Base-by-base conservation (phyloP, 106 monocot species). In the Dendrobium chrysotoxum region DNA sequence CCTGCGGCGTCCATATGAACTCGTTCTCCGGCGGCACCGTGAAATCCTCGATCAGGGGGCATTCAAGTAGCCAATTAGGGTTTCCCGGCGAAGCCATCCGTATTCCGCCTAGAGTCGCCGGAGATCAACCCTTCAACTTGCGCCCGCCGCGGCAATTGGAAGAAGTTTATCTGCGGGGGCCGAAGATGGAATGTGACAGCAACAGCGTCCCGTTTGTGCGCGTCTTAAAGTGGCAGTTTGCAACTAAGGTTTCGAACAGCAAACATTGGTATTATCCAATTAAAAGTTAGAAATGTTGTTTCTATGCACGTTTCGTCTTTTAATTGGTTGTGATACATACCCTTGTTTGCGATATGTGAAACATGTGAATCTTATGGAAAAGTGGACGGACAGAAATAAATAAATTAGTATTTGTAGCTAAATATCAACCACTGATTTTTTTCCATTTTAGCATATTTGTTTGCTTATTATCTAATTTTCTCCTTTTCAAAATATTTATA, bases 41-140 rank as follows among this genome's bases (percentile, higher is more conserved):
- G 74, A 74, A 74, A 42, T 74, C 74, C 41, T 74, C 74, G 39
- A 74, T 74, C 41, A 74, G 42, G 21, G 74, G 74, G 23, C 74
- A 74, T 42, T 74, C 74, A 74, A 74, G 26, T 2, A 74, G 41
- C 74, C 74, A 74, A 74, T 74, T 74, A 74, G 39, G 74, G 41
- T 74, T 74, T 74, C 41, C 74, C 40, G 74, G 74, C 3, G 40
- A 74, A n/a, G 20, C 40, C 74, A 74, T 74, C 70, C 4, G 35
- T 21, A 31, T 31, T 28, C 70, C 41, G 4, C 41, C 41, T 40
- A 5, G 20, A 74, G 40, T 74, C 11, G 20, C 74, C 74, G 74
- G 74, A 17, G 74, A 74, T 40, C 41, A 31, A 35, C 30, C 4
- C 31, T 31, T 70, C 70, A 35, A 16, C 70, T 31, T 70, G 61